Evolutionary conservation across 2,329 filamentous ascomycete genomes (phyloP).

Genomic region (Penicillium sp.): DNA sequence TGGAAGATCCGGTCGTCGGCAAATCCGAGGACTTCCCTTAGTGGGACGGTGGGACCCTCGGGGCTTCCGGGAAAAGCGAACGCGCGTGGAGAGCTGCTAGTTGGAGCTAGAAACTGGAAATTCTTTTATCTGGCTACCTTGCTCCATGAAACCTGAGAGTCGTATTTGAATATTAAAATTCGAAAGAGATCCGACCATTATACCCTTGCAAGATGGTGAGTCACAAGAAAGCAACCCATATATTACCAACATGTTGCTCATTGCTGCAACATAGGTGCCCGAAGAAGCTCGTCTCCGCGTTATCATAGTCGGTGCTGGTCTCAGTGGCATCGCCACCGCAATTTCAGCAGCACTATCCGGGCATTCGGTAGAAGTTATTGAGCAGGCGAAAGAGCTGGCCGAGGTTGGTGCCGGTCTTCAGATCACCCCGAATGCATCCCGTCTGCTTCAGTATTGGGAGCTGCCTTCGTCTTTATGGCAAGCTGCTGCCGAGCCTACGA

Average conservation of each 20-base stretch:
- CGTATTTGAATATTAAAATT: neutral
- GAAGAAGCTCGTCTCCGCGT: conserved; percentile 29
- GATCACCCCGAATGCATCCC: conserved; percentile 45
- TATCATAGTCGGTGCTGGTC: conserved; percentile 36
- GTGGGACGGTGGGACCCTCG: conserved; percentile 12
- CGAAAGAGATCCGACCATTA: neutral
- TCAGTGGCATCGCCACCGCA: conserved; percentile 36
- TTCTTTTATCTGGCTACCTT: neutral
- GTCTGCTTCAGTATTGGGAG: conserved; percentile 35
- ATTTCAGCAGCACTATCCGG: conserved; percentile 32
- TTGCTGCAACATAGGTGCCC: conserved; percentile 13
- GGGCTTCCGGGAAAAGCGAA: conserved; percentile 3
- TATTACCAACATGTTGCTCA: neutral
- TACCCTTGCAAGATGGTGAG: conserved; percentile 11
- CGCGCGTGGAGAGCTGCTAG: conserved; percentile 9
- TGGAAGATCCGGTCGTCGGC: neutral
- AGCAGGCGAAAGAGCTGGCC: conserved; percentile 35
- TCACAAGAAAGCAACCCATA: neutral
- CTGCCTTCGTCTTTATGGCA: conserved; percentile 31
- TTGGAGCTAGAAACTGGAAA: neutral
- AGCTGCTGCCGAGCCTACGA: conserved; percentile 36
- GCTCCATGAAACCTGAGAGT: neutral
- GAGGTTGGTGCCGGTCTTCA: conserved; percentile 69
- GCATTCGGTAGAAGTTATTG: conserved; percentile 33
- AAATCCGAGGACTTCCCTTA: conserved; percentile 2